These are phyloP conservation scores for Entonaema liquescens DNA, from an alignment of 495 filamentous ascomycete species.

Conservation along the genomic window DNA sequence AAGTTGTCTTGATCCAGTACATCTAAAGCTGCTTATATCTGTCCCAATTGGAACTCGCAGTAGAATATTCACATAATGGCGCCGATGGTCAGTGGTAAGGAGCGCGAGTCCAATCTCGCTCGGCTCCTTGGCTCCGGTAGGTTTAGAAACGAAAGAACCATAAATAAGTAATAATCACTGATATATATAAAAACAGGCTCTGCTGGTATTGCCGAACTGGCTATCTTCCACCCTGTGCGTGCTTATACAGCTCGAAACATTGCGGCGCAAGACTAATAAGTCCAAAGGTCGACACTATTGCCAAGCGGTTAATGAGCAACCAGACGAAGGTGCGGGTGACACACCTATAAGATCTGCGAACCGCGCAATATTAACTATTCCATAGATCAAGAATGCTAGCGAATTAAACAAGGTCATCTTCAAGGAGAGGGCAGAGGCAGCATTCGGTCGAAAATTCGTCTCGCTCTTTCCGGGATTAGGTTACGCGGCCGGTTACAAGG, in stretches of 20 bases:
- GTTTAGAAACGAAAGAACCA: slow-evolving; percentile 18
- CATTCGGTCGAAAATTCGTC: slow-evolving; percentile 80
- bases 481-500: slow-evolving; percentile 98
- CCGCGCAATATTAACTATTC: slow-evolving; percentile 30
- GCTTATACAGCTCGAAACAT: slow-evolving; percentile 28
- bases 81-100: slow-evolving; percentile 61
- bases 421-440: slow-evolving; percentile 81
- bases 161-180: background rate
- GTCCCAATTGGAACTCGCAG: background rate
- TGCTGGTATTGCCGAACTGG: slow-evolving; percentile 94
- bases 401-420: slow-evolving; percentile 91
- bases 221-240: slow-evolving; percentile 94
- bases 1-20: background rate
- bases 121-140: slow-evolving; percentile 90
- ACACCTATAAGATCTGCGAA: slow-evolving; percentile 13
- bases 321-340: slow-evolving; percentile 69
- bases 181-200: slow-evolving; percentile 64
- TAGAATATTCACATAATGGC: slow-evolving; percentile 53
- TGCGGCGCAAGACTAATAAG: slow-evolving; percentile 42
- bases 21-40: background rate
- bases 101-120: slow-evolving; percentile 90
- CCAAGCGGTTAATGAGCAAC: slow-evolving; percentile 99
- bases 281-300: slow-evolving; percentile 90
- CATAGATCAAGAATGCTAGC: slow-evolving; percentile 65
- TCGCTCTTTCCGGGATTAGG: slow-evolving; percentile 96